These are phyloP conservation scores for Starmera amethionina DNA, from an alignment of 805 yeast species.

Conservation along the genomic window DNA sequence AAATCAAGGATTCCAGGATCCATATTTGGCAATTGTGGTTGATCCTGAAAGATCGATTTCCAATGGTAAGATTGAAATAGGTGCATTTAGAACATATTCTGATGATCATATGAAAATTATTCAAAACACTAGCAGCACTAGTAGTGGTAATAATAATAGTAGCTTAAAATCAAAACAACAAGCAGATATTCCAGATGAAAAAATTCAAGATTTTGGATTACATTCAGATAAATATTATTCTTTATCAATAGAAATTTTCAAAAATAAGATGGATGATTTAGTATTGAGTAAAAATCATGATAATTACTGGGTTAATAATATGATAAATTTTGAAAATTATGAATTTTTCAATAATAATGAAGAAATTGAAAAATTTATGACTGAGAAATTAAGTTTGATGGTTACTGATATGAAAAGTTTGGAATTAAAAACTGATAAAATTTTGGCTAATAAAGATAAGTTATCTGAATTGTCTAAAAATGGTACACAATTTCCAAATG, in stretches of 20 bases:
- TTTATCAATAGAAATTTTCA: constrained; percentile 50
- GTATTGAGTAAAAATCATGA: constrained; percentile 34
- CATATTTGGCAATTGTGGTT: constrained; percentile 79
- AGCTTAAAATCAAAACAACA: constrained; percentile 4
- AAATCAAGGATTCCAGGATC: constrained; percentile 86
- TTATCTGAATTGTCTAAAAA: too few relatives aligned
- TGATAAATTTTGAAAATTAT: constrained; percentile 13
- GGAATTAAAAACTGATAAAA: neutral
- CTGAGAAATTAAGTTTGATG: neutral
- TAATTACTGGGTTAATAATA: constrained; percentile 36
- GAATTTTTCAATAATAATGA: neutral
- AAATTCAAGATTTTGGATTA: constrained; percentile 55
- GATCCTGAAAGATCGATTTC: constrained; percentile 66
- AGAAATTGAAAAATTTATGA: neutral
- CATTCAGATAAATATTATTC: constrained; percentile 65
- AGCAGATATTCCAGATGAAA: constrained; percentile 34
- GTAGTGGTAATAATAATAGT: constrained; percentile 2
- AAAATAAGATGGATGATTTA: constrained; percentile 38
- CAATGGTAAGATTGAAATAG: constrained; percentile 67
- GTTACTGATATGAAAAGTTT: constrained; percentile 3
- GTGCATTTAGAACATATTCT: constrained; percentile 74
- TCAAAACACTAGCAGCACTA: constrained; percentile 7
- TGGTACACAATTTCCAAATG: constrained; percentile 2
- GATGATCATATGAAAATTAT: constrained; percentile 16
- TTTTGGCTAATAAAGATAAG: neutral